phyloP scores from a whole-genome alignment of 306 rosid genomes.

The Malus sylvestris region DNA sequence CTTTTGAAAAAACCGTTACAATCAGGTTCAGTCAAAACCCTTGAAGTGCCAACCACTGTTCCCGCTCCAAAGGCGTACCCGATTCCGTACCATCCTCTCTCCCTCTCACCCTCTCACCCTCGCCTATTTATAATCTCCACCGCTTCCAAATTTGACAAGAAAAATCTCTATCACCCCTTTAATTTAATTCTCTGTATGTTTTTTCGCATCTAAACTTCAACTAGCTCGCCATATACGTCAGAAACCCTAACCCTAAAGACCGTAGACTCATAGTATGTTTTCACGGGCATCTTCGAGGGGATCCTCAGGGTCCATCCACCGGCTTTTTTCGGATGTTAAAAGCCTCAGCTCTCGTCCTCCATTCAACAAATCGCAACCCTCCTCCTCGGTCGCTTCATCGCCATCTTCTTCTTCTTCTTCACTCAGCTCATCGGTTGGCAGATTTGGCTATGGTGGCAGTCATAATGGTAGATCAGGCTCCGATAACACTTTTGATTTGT shows the following conservation, averaged over 20 bases:
- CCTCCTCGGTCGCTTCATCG: constrained; percentile 8
- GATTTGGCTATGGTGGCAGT: constrained; percentile 5
- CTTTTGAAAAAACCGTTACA: constrained; percentile 24
- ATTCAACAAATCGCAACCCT: constrained; percentile 27
- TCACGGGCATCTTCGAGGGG: constrained; percentile 31
- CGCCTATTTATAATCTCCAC: not conserved
- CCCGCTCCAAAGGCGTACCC: constrained; percentile 15
- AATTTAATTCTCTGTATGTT: not conserved
- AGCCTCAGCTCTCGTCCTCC: constrained; percentile 21
- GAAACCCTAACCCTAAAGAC: not conserved
- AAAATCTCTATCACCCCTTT: not conserved
- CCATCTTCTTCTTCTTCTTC: constrained; percentile 17
- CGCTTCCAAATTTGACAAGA: not conserved
- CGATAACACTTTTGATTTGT: constrained; percentile 4
- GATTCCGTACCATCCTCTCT: not conserved
- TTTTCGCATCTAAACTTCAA: not conserved
- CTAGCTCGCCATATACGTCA: not conserved
- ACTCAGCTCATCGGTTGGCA: constrained; percentile 3
- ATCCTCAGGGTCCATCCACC: constrained; percentile 6
- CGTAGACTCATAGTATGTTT: constrained; percentile 42
- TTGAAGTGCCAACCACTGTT: constrained; percentile 17
- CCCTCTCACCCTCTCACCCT: not conserved
- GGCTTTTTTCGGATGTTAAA: not conserved
- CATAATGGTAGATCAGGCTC: not conserved
- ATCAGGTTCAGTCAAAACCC: constrained; percentile 29